Percentiles rank a stretch among this genome's conserved stretches.
Evolutionary conservation across 257 asterid genomes (phyloP).

Genomic region (Ligustrum vulgare): DNA sequence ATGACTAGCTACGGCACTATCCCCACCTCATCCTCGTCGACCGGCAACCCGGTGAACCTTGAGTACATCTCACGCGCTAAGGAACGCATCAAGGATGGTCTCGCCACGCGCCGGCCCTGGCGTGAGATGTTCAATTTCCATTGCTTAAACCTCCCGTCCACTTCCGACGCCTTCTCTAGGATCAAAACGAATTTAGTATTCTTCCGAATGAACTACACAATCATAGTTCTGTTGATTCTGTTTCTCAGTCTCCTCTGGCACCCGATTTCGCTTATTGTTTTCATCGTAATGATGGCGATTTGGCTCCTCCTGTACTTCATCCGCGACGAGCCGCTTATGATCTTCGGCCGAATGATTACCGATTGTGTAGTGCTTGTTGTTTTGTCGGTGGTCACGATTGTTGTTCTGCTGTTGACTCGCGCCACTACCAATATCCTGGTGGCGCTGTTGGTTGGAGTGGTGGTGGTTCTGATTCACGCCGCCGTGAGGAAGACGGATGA

Average conservation of each 20-base stretch:
- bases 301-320: conserved; percentile 86
- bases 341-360: conserved; percentile 51
- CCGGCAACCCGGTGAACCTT: conserved; percentile 42
- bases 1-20: conserved; percentile 91
- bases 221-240: conserved; percentile 52
- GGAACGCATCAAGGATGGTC: conserved; percentile 66
- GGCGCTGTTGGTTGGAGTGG: conserved; percentile 54
- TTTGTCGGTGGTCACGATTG: conserved; percentile 48
- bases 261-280: conserved; percentile 83
- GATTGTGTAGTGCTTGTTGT: conserved; percentile 66
- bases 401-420: conserved; percentile 54
- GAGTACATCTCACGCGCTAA: conserved; percentile 84
- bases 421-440: conserved; percentile 63
- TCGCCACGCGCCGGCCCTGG: conserved; percentile 88
- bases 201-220: conserved; percentile 80
- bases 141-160: conserved; percentile 49
- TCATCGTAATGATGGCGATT: conserved; percentile 61
- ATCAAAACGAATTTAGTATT: conserved; percentile 52
- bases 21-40: conserved; percentile 66
- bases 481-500: conserved; percentile 76
- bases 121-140: conserved; percentile 58
- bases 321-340: conserved; percentile 73
- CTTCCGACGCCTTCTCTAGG: conserved; percentile 49
- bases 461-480: conserved; percentile 70
- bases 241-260: conserved; percentile 85